These are phyloP conservation scores for Lyophyllum shimeji DNA, from an alignment of 768 basidiomycete species.

Conservation along the genomic window DNA sequence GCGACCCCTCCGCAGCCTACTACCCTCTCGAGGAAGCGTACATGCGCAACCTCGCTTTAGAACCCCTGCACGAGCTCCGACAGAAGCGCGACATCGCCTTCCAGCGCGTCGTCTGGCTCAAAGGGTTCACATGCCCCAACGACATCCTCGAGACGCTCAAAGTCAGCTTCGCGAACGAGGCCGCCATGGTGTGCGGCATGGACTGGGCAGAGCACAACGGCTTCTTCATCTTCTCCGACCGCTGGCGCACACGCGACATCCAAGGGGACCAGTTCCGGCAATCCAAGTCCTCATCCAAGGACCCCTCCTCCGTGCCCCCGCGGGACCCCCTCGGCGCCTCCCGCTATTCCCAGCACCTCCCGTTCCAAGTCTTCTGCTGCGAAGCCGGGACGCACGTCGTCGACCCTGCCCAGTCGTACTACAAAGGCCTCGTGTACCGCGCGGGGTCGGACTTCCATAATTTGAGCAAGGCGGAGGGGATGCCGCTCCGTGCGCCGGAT, in stretches of 20 bases:
- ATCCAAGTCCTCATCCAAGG: constrained; percentile 89
- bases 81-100: constrained; percentile 79
- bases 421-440: constrained; percentile 84
- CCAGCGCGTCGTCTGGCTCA: constrained; percentile 92
- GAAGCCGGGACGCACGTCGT: constrained; percentile 97
- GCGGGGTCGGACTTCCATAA: constrained; percentile 84
- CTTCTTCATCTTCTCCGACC: constrained; percentile 96
- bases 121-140: constrained; percentile 98
- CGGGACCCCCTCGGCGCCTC: constrained; percentile 79
- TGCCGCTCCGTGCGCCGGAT: constrained; percentile 64
- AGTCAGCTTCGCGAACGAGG: constrained; percentile 86
- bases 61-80: constrained; percentile 84
- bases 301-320: constrained; percentile 88
- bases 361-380: constrained; percentile 99
- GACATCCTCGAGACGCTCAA: constrained; percentile 96
- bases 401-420: constrained; percentile 95
- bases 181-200: constrained; percentile 99
- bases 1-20: constrained; percentile 83
- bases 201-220: constrained; percentile 99
- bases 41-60: constrained; percentile 89
- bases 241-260: constrained; percentile 98
- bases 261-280: constrained; percentile 98
- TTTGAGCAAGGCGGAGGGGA: constrained; percentile 57
- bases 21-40: constrained; percentile 96
- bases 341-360: constrained; percentile 88